Conservation (phyloP, 2,329 filamentous ascomycete species). For the Truncatella angustata region DNA sequence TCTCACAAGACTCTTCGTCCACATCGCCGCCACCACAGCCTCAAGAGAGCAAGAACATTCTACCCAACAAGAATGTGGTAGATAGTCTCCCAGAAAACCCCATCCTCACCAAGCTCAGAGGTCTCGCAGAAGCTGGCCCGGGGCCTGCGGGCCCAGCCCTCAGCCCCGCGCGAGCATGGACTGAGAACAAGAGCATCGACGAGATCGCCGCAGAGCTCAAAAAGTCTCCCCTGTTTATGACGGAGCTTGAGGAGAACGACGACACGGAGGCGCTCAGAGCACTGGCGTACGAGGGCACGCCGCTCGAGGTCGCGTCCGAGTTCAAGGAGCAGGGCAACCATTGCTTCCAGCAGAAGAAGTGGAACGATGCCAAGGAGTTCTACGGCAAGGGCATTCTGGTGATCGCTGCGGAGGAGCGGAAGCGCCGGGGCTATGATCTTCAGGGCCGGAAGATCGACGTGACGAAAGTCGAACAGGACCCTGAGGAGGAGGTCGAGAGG, state of each 20-base stretch:
- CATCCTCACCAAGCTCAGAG: constrained; percentile 2
- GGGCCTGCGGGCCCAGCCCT: constrained; percentile 37
- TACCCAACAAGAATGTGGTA: background rate
- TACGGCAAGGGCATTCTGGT: constrained; percentile 84
- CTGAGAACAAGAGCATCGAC: constrained; percentile 47
- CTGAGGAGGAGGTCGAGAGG: constrained; percentile 37
- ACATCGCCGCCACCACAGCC: constrained; percentile 1
- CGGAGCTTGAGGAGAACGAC: constrained; percentile 80
- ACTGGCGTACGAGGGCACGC: constrained; percentile 88
- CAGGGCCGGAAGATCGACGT: constrained; percentile 15
- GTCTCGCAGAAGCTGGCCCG: background rate
- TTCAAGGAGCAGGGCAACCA: constrained; percentile 96
- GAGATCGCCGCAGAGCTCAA: constrained; percentile 58
- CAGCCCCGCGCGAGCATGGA: constrained; percentile 41
- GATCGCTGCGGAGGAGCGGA: constrained; percentile 61
- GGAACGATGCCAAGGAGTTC: constrained; percentile 84
- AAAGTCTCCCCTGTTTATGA: constrained; percentile 89
- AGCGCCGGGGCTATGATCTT: constrained; percentile 34
- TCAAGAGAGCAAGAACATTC: constrained; percentile 3
- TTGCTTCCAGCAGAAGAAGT: constrained; percentile 70
- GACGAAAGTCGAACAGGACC: constrained; percentile 48
- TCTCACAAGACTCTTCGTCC: constrained; percentile 25
- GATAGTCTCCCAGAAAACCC: background rate
- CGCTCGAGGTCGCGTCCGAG: constrained; percentile 75
- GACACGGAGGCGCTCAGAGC: constrained; percentile 85